Evolutionary conservation across 1,284 basidiomycete species (phyloP).

Genomic region (Sanghuangporus weigelae): DNA sequence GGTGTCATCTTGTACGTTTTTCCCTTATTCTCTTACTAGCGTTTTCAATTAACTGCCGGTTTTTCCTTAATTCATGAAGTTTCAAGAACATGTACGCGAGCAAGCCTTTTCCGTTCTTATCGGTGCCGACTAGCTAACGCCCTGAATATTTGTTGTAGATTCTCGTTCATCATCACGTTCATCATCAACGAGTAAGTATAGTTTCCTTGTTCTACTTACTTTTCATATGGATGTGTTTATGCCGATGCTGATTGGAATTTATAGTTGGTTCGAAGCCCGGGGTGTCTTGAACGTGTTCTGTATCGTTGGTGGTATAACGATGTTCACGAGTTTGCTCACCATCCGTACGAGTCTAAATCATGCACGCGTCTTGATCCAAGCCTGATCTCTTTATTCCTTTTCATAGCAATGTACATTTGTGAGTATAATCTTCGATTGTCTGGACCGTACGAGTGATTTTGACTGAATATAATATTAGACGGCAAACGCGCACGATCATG

Average conservation of each 20-base stretch:
- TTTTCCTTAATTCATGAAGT: not conserved
- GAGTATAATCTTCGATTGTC: not conserved
- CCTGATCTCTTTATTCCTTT: not conserved
- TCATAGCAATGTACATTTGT: constrained; percentile 20
- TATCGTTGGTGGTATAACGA: constrained; percentile 16
- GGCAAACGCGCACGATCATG: constrained; percentile 21
- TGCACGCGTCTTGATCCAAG: not conserved
- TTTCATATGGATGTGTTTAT: not conserved
- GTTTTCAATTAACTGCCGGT: not conserved
- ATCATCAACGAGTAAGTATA: constrained; percentile 22
- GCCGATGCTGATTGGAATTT: not conserved
- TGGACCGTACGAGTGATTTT: not conserved
- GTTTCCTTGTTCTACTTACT: not conserved
- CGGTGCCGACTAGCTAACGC: not conserved
- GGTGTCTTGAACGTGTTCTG: constrained; percentile 19
- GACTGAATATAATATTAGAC: not conserved
- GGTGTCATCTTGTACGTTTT: constrained; percentile 18
- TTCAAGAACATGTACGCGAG: constrained; percentile 18
- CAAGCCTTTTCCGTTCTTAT: not conserved
- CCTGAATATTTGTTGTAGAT: constrained; percentile 1
- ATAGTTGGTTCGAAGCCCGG: constrained; percentile 17
- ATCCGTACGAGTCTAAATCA: constrained; percentile 15
- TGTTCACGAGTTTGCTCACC: constrained; percentile 18
- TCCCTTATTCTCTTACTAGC: not conserved
- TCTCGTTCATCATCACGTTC: constrained; percentile 21